Base-by-base conservation (phyloP, 2,329 filamentous ascomycete species). In the Berkeleyomyces basicola region DNA sequence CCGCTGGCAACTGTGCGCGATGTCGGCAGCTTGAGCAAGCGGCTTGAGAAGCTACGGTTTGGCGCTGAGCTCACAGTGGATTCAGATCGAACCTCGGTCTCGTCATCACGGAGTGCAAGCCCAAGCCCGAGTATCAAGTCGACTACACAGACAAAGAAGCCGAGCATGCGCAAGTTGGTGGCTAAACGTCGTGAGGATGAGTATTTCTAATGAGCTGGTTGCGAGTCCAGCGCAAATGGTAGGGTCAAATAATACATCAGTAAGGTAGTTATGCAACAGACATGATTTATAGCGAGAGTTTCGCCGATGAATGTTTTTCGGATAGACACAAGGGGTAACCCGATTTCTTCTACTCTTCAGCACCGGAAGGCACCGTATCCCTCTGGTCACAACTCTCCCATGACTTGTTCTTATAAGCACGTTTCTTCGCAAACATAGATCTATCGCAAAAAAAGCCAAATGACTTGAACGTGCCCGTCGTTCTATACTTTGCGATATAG, bases 41-140 rank as follows among this genome's bases (percentile, higher is more conserved):
- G 63, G 14, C 44, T 64, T 2, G 63, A 64, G 59, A 51, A 55
- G 16, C 36, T 64, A 37, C 51, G 63, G 14, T 59, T 64, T 31
- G 59, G 47, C 9, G 46, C 44, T 7, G 43, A 49, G 33, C 37
- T 42, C 10, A 39, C 37, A n/a, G 16, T 16, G 7, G 46, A 51
- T 36, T 42, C 44, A 6, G 46, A 33, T 10, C 43, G 59, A 33
- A 47, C 33, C 31, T 47, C 43, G 59, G 11, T 36, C 14, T 40
- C 33, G 37, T 61, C 23, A 4, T 40, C 37, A 31, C 59, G 46
- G n/a, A 43, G 59, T 23, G 59, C 59, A 9, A 59, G 58, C n/a
- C 58, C 58, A 33, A 46, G 58, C 42, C 10, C 46, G 14, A 33
- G 51, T 5, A 2, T 46, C 33, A 51, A 36, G 60, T n/a, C 60